These are phyloP conservation scores for Crithidia thermophila DNA, from an alignment of 208 protist genomes.

Conservation along the genomic window DNA sequence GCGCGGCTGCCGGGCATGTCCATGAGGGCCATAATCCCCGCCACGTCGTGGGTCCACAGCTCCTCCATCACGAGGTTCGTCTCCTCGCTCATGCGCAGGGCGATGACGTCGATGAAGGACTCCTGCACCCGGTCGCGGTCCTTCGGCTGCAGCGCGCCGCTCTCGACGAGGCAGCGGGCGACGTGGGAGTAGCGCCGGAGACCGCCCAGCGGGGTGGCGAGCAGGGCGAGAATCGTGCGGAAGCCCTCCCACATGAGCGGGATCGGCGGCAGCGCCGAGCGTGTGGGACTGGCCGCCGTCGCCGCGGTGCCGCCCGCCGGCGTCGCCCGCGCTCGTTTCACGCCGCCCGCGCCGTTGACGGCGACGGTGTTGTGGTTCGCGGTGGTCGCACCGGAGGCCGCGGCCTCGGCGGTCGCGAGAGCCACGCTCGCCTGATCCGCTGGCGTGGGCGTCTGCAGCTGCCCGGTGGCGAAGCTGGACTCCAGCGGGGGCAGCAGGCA, in stretches of 20 bases:
- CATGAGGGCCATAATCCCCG: conserved; percentile 57
- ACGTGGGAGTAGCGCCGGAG: conserved; percentile 78
- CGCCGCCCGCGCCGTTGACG: conserved; percentile 6
- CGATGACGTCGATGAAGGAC: conserved; percentile 54
- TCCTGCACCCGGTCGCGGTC: conserved; percentile 43
- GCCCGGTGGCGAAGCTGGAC: conserved; percentile 5
- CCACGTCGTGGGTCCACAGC: conserved; percentile 56
- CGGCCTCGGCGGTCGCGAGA: neutral
- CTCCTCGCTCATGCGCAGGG: conserved; percentile 54
- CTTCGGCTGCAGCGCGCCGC: conserved; percentile 37
- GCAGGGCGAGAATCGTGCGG: conserved; percentile 65
- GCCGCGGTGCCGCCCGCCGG: too few species aligned
- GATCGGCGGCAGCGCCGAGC: conserved; percentile 40
- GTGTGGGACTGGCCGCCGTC: neutral
- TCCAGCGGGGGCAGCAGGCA: conserved; percentile 32
- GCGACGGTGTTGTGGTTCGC: neutral
- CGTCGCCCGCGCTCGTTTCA: neutral
- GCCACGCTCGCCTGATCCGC: conserved; percentile 5
- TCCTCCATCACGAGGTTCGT: conserved; percentile 62
- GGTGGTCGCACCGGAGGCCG: neutral
- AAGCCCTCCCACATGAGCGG: conserved; percentile 69
- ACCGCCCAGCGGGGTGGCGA: conserved; percentile 67
- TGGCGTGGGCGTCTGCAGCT: neutral
- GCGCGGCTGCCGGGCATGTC: conserved; percentile 33
- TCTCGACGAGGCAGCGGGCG: conserved; percentile 67